Conservation (phyloP, 768 basidiomycete genomes). For the Daedalea quercina region DNA sequence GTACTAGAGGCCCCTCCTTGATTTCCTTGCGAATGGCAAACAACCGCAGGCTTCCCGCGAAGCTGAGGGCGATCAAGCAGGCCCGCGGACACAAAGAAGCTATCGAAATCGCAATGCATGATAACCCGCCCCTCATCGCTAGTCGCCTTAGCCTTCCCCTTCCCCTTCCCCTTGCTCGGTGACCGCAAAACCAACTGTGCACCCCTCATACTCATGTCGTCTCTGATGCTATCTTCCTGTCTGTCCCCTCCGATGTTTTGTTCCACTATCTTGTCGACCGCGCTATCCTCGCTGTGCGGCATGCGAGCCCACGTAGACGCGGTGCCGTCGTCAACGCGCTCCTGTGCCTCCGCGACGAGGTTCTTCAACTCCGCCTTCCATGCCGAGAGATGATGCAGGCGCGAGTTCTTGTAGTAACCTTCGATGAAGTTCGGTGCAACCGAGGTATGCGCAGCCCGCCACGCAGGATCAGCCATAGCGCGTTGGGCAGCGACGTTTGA, state of each 20-base stretch:
- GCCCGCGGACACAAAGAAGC: constrained; percentile 95
- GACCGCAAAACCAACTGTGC: constrained; percentile 31
- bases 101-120: constrained; percentile 95
- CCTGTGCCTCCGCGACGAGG: constrained; percentile 76
- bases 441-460: constrained; percentile 86
- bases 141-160: constrained; percentile 43
- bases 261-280: constrained; percentile 27
- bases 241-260: constrained; percentile 20
- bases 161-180: constrained; percentile 48
- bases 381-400: constrained; percentile 86
- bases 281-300: constrained; percentile 7
- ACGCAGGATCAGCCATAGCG: constrained; percentile 76
- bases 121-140: constrained; percentile 54
- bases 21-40: constrained; percentile 86
- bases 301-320: constrained; percentile 4
- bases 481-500: constrained; percentile 72
- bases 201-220: constrained; percentile 43
- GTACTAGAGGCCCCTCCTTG: constrained; percentile 75
- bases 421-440: constrained; percentile 83
- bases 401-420: constrained; percentile 63
- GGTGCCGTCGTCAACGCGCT: constrained; percentile 45
- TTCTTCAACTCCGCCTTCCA: constrained; percentile 89
- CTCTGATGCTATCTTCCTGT: constrained; percentile 6
- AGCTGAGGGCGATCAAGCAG: constrained; percentile 73
- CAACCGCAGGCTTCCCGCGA: constrained; percentile 84